phyloP scores from a whole-genome alignment of 2,329 filamentous ascomycete species.

The Colletotrichum liriopes region DNA sequence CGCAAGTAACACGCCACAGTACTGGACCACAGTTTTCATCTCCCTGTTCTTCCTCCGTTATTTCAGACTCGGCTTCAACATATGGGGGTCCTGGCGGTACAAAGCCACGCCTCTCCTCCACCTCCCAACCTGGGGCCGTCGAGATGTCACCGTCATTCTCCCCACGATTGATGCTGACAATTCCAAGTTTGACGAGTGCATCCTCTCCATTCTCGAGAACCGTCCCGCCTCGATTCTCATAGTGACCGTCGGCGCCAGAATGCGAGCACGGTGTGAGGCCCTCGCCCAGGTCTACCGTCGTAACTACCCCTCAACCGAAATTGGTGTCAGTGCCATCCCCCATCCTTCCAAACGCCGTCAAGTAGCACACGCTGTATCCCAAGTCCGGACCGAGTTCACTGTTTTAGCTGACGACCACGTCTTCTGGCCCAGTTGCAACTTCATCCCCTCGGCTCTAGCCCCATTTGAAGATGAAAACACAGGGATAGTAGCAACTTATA shows the following conservation, averaged over 20 bases:
- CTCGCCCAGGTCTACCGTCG: conserved; percentile 27
- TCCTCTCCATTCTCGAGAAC: conserved; percentile 58
- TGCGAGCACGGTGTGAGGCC: conserved; percentile 20
- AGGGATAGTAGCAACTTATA: conserved; percentile 71
- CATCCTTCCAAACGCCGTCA: conserved; percentile 66
- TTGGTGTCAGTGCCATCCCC: conserved; percentile 51
- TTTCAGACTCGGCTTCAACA: conserved; percentile 10
- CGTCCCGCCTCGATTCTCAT: conserved; percentile 58
- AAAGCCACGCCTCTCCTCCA: conserved; percentile 49
- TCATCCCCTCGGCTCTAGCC: conserved; percentile 60
- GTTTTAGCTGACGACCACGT: conserved; percentile 69
- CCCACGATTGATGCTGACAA: conserved; percentile 65
- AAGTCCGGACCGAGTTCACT: conserved; percentile 58
- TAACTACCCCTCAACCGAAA: conserved; percentile 41
- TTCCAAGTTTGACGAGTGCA: conserved; percentile 58
- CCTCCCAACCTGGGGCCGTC: conserved; percentile 50
- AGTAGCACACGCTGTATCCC: conserved; percentile 57
- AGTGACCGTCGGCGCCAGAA: conserved; percentile 58
- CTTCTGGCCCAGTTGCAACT: conserved; percentile 60
- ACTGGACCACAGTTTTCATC: conserved; percentile 8
- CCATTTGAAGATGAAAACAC: conserved; percentile 62
- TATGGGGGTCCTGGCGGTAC: conserved; percentile 53
- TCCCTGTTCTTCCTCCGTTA: conserved; percentile 18
- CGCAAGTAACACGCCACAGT: neutral
- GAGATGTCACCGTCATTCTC: conserved; percentile 66